Conservation (phyloP, 2,329 filamentous ascomycete genomes). For the Aspergillus pseudoviridinutans region DNA sequence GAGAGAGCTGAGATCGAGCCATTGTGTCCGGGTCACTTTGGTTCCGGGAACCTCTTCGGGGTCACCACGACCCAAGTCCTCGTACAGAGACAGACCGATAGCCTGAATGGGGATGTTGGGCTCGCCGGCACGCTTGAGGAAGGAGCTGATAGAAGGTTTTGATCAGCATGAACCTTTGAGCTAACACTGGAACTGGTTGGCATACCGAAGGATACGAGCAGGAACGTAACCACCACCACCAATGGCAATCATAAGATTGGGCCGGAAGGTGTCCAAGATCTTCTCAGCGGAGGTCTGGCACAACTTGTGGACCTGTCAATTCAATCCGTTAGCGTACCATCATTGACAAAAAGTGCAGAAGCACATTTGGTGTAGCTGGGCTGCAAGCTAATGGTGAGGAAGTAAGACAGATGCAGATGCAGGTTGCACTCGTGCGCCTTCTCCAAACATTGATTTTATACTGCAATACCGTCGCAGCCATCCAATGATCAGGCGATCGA, state of each 20-base stretch:
- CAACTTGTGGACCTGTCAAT: constrained; percentile 82
- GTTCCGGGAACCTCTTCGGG: constrained; percentile 76
- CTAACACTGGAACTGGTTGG: not conserved
- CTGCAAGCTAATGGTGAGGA: not conserved
- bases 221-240: constrained; percentile 96
- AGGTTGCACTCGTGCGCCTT: not conserved
- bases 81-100: constrained; percentile 96
- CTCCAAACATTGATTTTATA: not conserved
- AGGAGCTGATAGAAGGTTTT: constrained; percentile 55
- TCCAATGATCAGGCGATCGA: not conserved
- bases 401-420: not conserved
- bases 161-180: constrained; percentile 2
- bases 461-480: not conserved
- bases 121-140: constrained; percentile 81
- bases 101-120: constrained; percentile 99
- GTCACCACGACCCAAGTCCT: constrained; percentile 64
- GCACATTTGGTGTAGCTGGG: not conserved
- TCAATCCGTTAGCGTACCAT: not conserved
- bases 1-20: constrained; percentile 84
- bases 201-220: constrained; percentile 81
- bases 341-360: constrained; percentile 10
- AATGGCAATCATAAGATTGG: constrained; percentile 97
- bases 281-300: constrained; percentile 79
- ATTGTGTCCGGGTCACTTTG: constrained; percentile 96
- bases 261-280: constrained; percentile 82